Conservation (phyloP, 2,329 filamentous ascomycete species). For the Claviceps arundinis region DNA sequence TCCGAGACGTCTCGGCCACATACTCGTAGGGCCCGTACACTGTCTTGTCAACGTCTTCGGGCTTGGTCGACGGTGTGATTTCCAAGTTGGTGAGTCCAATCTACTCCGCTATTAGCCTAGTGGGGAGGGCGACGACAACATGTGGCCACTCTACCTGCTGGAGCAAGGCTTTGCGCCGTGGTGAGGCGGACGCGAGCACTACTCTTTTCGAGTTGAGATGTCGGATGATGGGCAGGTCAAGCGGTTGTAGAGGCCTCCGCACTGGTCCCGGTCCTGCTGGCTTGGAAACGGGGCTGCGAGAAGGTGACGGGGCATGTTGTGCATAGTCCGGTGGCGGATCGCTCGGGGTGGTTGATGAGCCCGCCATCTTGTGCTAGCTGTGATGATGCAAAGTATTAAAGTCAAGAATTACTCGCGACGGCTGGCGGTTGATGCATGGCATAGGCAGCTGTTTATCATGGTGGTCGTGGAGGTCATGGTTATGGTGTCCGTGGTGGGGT, state of each 20-base stretch:
- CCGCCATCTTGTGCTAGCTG: not conserved
- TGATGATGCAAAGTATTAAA: conserved; percentile 1
- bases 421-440: not conserved
- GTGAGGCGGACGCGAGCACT: conserved; percentile 82
- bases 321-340: conserved; percentile 30
- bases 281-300: conserved; percentile 12
- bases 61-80: conserved; percentile 67
- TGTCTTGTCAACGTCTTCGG: conserved; percentile 73
- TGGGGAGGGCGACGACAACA: not conserved
- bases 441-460: too few species aligned
- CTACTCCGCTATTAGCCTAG: conserved; percentile 24
- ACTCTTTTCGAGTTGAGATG: conserved; percentile 66
- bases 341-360: not conserved
- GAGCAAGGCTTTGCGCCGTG: conserved; percentile 70
- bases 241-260: conserved; percentile 45
- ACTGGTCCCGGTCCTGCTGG: conserved; percentile 21
- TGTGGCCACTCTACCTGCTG: conserved; percentile 38
- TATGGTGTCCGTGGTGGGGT: not conserved
- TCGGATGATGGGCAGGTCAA: conserved; percentile 68
- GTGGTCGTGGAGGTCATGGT: not conserved
- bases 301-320: conserved; percentile 26
- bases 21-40: conserved; percentile 73
- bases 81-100: conserved; percentile 74
- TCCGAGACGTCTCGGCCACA: conserved; percentile 71
- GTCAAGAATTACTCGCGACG: conserved; percentile 1